Evolutionary conservation across 2,329 filamentous ascomycete genomes (phyloP), one percentile per base, ranked within the genome.

Genomic region (Botrytis porri): DNA sequence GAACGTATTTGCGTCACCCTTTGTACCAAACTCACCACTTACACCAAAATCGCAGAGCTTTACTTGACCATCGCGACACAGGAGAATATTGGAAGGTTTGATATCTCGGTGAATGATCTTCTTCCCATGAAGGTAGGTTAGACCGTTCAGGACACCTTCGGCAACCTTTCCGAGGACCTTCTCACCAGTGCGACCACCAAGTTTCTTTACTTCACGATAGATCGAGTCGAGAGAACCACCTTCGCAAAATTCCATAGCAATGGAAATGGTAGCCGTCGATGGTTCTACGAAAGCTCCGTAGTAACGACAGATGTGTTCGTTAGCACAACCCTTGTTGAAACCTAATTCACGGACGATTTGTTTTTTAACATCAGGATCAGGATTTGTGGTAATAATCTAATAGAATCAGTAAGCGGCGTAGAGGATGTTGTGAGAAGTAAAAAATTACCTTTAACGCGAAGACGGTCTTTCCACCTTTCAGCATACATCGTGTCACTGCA

Each of bases 41-140:
- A 99, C 96, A 78, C 96, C 96, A 81, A 99, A 99, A 84, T 99
- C 96, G 84, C 96, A 99, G 25, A 99, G 89, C 84, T 99, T 99
- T 77, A 99, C 95, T 78, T 97, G 93, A 48, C 96, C 96, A 77
- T 93, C 90, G 75, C 95, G 92, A 81, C 94, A 97, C 43, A 99
- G 88, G 35, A 99, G 87, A 78, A 99, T 98, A 82, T 99, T 99
- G 75, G 93, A 97, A 1, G 96, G 96, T 83, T 99, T 99, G 85
- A 99, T 99, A 81, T 99, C 96, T 84, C 96, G 91, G 83, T 99
- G 96, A 79, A 99, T 98, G 82, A 99, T 99, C 82, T 97, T 96
- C 81, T 95, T 92, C 79, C 92, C 92, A 85, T 98, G 94, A 14
- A 99, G 89, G 83, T 99, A 99, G 14, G 95, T 98, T 75, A 99